These are phyloP conservation scores for Fremontodendron californicum DNA, from an alignment of 345 rosid genomes.

Conservation along the genomic window DNA sequence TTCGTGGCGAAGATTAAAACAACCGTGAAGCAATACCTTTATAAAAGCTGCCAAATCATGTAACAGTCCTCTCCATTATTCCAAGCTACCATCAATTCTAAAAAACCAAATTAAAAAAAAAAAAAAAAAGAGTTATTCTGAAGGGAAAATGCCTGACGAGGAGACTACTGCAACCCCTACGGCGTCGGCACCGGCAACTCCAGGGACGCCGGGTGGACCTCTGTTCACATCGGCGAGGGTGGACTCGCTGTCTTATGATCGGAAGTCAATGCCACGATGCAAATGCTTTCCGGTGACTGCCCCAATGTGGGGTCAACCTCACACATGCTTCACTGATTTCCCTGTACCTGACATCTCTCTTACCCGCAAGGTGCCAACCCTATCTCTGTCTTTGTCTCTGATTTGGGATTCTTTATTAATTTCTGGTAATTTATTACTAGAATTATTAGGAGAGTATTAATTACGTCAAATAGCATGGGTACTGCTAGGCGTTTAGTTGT, in stretches of 20 bases:
- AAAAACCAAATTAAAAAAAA: not conserved
- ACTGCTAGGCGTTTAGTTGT: not conserved
- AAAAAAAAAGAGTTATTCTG: not conserved
- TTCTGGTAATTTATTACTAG: not conserved
- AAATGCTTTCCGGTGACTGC: constrained; percentile 88
- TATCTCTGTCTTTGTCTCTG: not conserved
- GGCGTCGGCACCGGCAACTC: constrained; percentile 82
- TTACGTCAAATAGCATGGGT: not conserved
- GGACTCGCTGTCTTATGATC: constrained; percentile 87
- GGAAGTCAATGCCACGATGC: constrained; percentile 80
- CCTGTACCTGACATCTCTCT: constrained; percentile 68
- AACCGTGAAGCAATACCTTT: constrained; percentile 40
- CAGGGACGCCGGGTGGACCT: constrained; percentile 94
- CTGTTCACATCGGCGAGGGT: constrained; percentile 65
- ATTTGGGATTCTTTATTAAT: not conserved
- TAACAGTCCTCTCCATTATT: constrained; percentile 31
- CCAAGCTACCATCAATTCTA: not conserved
- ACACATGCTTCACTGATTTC: constrained; percentile 79
- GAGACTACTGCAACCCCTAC: constrained; percentile 45
- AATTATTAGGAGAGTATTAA: not conserved
- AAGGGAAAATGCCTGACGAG: constrained; percentile 34
- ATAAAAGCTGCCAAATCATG: constrained; percentile 64
- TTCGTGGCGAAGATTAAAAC: constrained; percentile 47
- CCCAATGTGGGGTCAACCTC: constrained; percentile 58
- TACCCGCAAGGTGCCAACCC: constrained; percentile 73